Conservation (phyloP, 129 eudicot genomes). For the Flaveria trinervia region DNA sequence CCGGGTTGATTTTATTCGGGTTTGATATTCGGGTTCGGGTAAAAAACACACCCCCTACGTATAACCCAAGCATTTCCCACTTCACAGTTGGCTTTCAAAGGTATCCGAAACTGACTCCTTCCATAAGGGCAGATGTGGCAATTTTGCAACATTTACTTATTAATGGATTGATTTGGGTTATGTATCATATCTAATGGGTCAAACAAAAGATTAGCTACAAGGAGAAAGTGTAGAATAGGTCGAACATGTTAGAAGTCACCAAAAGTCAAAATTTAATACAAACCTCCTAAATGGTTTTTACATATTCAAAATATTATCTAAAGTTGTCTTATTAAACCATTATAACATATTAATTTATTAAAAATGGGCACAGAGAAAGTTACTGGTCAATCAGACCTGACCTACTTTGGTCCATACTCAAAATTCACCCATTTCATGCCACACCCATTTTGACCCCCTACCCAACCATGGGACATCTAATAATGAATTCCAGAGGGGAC, state of each 20-base stretch:
- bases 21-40: too few species aligned
- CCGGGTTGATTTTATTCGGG: too few species aligned
- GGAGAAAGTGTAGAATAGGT: constrained; percentile 6
- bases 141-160: background rate
- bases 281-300: constrained; percentile 7
- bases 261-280: background rate
- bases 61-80: constrained; percentile 4
- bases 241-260: background rate
- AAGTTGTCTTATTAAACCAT: background rate
- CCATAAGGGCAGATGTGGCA: constrained; percentile 13
- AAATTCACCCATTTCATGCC: background rate
- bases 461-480: background rate
- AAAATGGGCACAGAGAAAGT: background rate
- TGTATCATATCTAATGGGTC: background rate
- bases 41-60: too few species aligned
- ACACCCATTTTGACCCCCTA: background rate
- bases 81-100: constrained; percentile 13
- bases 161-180: constrained; percentile 12
- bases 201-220: background rate
- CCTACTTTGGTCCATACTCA: background rate
- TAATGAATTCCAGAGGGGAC: background rate
- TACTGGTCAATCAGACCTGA: background rate
- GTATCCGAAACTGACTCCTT: constrained; percentile 3
- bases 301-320: background rate
- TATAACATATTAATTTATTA: too few species aligned